These are phyloP conservation scores for Clonostachys solani DNA, from an alignment of 2,329 filamentous ascomycete genomes.

Conservation along the genomic window DNA sequence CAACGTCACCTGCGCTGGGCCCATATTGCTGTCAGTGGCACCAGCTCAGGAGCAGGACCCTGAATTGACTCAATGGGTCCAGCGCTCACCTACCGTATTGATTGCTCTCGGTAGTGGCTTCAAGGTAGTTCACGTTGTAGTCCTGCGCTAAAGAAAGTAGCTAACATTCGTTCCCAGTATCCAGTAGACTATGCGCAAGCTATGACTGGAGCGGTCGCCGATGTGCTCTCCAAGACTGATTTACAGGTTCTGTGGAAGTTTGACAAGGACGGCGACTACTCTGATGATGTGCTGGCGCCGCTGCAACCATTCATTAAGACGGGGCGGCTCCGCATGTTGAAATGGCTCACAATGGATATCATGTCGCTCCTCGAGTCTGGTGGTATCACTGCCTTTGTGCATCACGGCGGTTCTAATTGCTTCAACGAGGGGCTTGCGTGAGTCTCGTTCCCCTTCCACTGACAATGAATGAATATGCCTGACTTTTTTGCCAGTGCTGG, in stretches of 20 bases:
- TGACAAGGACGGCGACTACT: conserved; percentile 1
- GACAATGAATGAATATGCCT: not conserved
- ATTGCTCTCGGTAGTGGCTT: conserved; percentile 16
- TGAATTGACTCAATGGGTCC: conserved; percentile 13
- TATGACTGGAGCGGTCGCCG: conserved; percentile 13
- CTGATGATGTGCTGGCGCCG: conserved; percentile 3
- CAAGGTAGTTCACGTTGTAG: no score
- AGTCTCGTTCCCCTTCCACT: conserved; percentile 5
- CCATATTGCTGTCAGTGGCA: conserved; percentile 11
- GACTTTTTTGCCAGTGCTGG: conserved; percentile 22
- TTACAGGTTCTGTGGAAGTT: conserved; percentile 21
- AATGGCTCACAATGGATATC: conserved; percentile 16
- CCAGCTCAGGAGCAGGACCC: conserved; percentile 14
- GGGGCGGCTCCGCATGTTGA: conserved; percentile 7
- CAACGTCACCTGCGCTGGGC: conserved; percentile 12
- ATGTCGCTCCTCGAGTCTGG: conserved; percentile 21
- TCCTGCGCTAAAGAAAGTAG: no score
- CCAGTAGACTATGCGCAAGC: conserved; percentile 5
- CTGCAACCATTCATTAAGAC: conserved; percentile 5
- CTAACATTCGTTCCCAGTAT: no score
- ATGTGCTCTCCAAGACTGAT: conserved; percentile 7
- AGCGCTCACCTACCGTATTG: conserved; percentile 11
- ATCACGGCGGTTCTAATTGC: conserved; percentile 27
- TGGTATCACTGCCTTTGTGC: conserved; percentile 18
- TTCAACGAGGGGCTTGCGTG: conserved; percentile 36